Base-by-base conservation (phyloP, 768 basidiomycete species). In the Rhodotorula taiwanensis region DNA sequence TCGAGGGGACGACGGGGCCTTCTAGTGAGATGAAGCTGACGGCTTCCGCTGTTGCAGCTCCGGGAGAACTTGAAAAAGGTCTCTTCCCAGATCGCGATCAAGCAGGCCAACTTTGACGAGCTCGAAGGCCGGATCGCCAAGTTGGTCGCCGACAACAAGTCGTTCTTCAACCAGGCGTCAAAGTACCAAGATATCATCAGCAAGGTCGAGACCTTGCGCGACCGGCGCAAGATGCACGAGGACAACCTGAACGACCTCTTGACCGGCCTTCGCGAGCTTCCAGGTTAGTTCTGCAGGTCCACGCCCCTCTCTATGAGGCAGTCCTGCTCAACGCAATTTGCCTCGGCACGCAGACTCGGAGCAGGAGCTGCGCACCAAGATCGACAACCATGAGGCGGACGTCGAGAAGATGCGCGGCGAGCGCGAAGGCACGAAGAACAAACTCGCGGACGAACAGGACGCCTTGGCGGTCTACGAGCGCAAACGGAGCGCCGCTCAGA, bases 331-430 rank as follows among this genome's bases (percentile, higher is more conserved):
- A n/a, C n/a, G n/a, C n/a, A n/a, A n/a, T n/a, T n/a, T n/a, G n/a
- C n/a, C n/a, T n/a, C n/a, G n/a, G n/a, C n/a, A n/a, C n/a, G n/a
- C 55, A 69, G 67, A 64, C 25, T 39, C 57, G 36, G 67, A 69
- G 28, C 81, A 90, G 65, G 89, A 94, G 74, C 90, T 95, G 60
- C 92, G 97, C 74, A 86, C 95, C 77, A 97, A 97, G 79, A 93
- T 94, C 18, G 94, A 97, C 76, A 91, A 97, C 79, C 94, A 89
- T 74, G 90, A 95, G 78, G 84, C 90, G 51, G 88, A 92, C 74
- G 84, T 95, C 27, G 81, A 84, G 66, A 82, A 86, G 47, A 79
- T 82, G 44, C 90, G 95, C 74, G 84, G 87, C 74, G 94, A 99
- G 76, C 85, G 92, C 55, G 93, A 97, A 74, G 73, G 75, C 36